These are phyloP conservation scores for Pyrenophora tritici-repentis DNA, from an alignment of 2,329 filamentous ascomycete genomes.

Conservation along the genomic window DNA sequence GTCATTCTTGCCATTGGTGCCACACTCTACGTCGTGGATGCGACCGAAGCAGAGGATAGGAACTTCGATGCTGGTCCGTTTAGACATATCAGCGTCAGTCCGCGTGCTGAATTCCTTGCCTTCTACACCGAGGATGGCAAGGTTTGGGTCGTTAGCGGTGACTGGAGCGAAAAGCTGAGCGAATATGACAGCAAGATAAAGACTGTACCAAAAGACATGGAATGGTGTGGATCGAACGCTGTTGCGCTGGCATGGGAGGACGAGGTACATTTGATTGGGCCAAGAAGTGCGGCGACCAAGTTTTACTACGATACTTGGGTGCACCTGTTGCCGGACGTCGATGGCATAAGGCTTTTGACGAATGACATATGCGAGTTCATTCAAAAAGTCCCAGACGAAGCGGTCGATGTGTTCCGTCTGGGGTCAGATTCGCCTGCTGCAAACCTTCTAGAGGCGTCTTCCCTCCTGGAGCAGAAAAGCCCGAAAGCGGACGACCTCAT, in stretches of 20 bases:
- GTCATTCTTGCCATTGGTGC: conserved; percentile 82
- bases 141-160: conserved; percentile 90
- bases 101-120: conserved; percentile 85
- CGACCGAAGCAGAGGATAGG: conserved; percentile 87
- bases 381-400: conserved; percentile 88
- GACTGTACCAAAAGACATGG: conserved; percentile 82
- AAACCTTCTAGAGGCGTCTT: conserved; percentile 89
- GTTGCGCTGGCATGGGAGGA: conserved; percentile 96
- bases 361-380: conserved; percentile 97
- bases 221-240: conserved; percentile 96
- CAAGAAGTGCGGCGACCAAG: conserved; percentile 73
- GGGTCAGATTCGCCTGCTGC: conserved; percentile 88
- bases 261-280: conserved; percentile 91
- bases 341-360: conserved; percentile 87
- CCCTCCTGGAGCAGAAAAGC: conserved; percentile 88
- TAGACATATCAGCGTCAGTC: conserved; percentile 85
- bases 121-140: conserved; percentile 83
- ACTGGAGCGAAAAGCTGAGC: conserved; percentile 89
- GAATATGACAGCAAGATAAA: conserved; percentile 89
- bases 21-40: conserved; percentile 86
- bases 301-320: conserved; percentile 92
- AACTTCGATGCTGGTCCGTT: conserved; percentile 92
- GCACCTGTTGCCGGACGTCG: conserved; percentile 83
- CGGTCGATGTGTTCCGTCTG: conserved; percentile 85
- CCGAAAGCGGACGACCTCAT: conserved; percentile 98